Evolutionary conservation across 495 filamentous ascomycete genomes (phyloP).

Genomic region (Penicillium goetzii): DNA sequence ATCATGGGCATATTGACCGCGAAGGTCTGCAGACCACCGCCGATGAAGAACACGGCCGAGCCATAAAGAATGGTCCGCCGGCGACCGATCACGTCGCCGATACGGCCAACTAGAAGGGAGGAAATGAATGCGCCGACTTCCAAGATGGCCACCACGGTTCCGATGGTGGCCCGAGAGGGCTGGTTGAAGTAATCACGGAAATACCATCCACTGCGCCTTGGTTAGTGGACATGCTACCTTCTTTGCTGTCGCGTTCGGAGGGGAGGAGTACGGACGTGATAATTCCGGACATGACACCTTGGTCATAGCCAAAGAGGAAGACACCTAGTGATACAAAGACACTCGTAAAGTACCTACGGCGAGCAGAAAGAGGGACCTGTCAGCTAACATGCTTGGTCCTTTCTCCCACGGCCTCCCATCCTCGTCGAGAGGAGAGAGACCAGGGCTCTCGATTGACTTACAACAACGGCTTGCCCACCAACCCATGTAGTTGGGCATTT

Average conservation of each 20-base stretch:
- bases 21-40: slow-evolving; percentile 83
- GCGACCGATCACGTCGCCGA: slow-evolving; percentile 91
- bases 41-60: slow-evolving; percentile 87
- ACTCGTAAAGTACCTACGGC: slow-evolving; percentile 86
- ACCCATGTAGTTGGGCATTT: slow-evolving; percentile 74
- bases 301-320: slow-evolving; percentile 98
- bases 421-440: neutral
- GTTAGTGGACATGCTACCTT: slow-evolving; percentile 12
- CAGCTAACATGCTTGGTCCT: slow-evolving; percentile 38
- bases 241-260: neutral
- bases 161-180: slow-evolving; percentile 79
- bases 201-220: slow-evolving; percentile 67
- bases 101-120: slow-evolving; percentile 82
- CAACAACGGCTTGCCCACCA: slow-evolving; percentile 95
- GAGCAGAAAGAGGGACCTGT: neutral
- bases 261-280: slow-evolving; percentile 73
- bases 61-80: slow-evolving; percentile 92
- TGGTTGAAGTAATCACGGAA: slow-evolving; percentile 93
- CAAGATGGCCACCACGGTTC: slow-evolving; percentile 95
- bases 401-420: neutral
- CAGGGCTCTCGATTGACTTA: slow-evolving; percentile 48
- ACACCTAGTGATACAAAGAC: slow-evolving; percentile 98
- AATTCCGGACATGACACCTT: slow-evolving; percentile 99
- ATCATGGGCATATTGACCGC: slow-evolving; percentile 86
- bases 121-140: slow-evolving; percentile 92